phyloP scores from a whole-genome alignment of 768 basidiomycete genomes.

The Fibroporia radiculosa region DNA sequence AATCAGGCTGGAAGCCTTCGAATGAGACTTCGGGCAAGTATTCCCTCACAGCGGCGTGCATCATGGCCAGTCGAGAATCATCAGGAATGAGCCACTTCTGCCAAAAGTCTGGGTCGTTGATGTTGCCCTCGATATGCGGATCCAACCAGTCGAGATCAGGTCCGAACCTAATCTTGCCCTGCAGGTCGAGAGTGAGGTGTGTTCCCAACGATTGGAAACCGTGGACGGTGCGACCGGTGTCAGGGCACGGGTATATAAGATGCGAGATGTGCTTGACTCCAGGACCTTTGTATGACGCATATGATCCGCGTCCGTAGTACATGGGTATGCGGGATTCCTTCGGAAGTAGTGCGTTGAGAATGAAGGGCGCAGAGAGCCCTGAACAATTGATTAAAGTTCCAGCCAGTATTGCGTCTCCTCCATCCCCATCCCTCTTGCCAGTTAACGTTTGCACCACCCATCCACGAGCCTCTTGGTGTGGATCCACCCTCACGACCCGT shows the following conservation, averaged over 20 bases:
- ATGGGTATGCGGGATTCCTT: conserved; percentile 53
- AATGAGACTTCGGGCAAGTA: conserved; percentile 62
- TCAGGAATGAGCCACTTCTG: conserved; percentile 52
- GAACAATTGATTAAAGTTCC: conserved; percentile 77
- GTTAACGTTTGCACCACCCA: conserved; percentile 87
- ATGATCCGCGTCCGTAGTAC: conserved; percentile 80
- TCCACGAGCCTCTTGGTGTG: conserved; percentile 44
- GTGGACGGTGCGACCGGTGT: conserved; percentile 46
- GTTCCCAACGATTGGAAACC: conserved; percentile 84
- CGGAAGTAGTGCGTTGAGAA: conserved; percentile 65
- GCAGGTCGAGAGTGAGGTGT: conserved; percentile 82
- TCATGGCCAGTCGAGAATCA: conserved; percentile 51
- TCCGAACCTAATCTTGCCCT: conserved; percentile 83
- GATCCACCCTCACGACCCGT: conserved; percentile 80
- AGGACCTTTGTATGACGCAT: conserved; percentile 80
- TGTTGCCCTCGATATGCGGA: conserved; percentile 30
- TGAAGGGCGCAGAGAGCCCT: conserved; percentile 63
- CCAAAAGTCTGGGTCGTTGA: conserved; percentile 70
- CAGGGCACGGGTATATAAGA: conserved; percentile 90
- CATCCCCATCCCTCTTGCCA: conserved; percentile 30
- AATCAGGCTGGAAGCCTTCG: conserved; percentile 69
- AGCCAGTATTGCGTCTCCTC: conserved; percentile 64
- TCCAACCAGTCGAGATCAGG: conserved; percentile 88
- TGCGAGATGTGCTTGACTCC: conserved; percentile 60
- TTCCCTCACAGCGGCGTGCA: conserved; percentile 61